These are phyloP conservation scores for Sporothrix luriei DNA, from an alignment of 2,329 filamentous ascomycete genomes.

Conservation along the genomic window DNA sequence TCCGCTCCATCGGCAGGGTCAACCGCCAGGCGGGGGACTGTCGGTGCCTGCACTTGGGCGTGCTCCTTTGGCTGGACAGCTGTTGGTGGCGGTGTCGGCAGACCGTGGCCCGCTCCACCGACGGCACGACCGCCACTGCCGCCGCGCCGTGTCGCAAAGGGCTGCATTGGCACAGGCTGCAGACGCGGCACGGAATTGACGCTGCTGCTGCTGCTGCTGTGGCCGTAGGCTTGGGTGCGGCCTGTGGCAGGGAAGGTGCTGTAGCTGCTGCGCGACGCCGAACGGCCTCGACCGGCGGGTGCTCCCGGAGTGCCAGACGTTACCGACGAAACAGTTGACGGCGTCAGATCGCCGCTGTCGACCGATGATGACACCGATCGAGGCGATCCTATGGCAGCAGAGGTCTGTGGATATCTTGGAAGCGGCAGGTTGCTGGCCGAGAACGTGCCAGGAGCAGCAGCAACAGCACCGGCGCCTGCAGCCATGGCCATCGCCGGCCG, in stretches of 20 bases:
- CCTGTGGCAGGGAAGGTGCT: slow-evolving; percentile 29
- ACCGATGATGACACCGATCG: slow-evolving; percentile 7
- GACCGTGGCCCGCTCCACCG: neutral
- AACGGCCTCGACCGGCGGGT: neutral
- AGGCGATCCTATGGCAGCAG: neutral
- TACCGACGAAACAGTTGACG: neutral
- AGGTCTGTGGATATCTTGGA: neutral
- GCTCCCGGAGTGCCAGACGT: neutral
- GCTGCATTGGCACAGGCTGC: slow-evolving; percentile 8
- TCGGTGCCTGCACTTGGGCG: neutral
- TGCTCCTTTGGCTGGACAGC: slow-evolving; percentile 15
- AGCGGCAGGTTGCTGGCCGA: neutral
- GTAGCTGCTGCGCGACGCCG: slow-evolving; percentile 28
- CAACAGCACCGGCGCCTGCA: neutral
- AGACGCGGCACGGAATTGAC: slow-evolving; percentile 7
- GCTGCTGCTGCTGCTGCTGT: slow-evolving; percentile 7
- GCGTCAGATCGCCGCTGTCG: slow-evolving; percentile 5
- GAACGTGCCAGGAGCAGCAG: neutral
- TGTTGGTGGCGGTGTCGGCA: slow-evolving; percentile 10
- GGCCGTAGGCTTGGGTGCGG: neutral
- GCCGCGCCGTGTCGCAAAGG: neutral
- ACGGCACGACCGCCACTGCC: neutral
- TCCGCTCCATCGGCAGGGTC: neutral
- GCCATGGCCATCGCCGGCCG: neutral
- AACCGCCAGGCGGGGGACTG: neutral